Conservation (phyloP, 192 early-diverging fungal genomes). For the Backusella psychrophila region DNA sequence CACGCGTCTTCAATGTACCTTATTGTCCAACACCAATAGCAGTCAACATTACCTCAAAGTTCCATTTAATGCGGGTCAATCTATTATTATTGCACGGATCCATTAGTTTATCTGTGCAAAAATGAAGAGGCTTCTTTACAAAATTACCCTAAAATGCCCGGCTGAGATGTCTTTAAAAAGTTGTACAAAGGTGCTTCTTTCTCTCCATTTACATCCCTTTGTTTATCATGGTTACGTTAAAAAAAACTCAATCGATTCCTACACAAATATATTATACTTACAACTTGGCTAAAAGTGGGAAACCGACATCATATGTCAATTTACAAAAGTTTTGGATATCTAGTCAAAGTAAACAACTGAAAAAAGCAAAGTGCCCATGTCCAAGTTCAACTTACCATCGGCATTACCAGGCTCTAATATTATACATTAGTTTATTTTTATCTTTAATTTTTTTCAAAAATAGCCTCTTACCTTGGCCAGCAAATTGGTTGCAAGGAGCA, state of each 20-base stretch:
- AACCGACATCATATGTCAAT: slow-evolving; percentile 74
- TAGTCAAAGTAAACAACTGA: neutral
- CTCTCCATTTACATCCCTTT: slow-evolving; percentile 72
- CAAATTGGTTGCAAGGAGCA: slow-evolving; percentile 93
- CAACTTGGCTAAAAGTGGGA: slow-evolving; percentile 88
- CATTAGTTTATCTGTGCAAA: neutral
- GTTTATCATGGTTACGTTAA: neutral
- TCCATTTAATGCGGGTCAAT: slow-evolving; percentile 66
- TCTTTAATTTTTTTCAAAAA: neutral
- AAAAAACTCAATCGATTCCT: neutral
- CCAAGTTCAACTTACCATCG: slow-evolving; percentile 36
- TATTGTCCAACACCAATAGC: neutral
- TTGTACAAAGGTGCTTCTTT: slow-evolving; percentile 63
- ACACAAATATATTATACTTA: slow-evolving; percentile 5
- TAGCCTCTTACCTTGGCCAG: slow-evolving; percentile 44
- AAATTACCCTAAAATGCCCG: slow-evolving; percentile 27
- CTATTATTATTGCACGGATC: neutral
- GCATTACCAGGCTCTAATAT: slow-evolving; percentile 44
- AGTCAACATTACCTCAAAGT: slow-evolving; percentile 60
- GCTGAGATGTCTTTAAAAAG: slow-evolving; percentile 57
- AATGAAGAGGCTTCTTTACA: neutral
- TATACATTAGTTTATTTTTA: neutral
- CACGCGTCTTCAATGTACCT: neutral
- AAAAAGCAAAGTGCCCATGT: neutral
- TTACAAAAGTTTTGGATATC: slow-evolving; percentile 60